Percentiles rank a stretch among this genome's conserved stretches.
phyloP scores from a whole-genome alignment of 192 early-diverging fungal species.

The Diversispora epigaea region DNA sequence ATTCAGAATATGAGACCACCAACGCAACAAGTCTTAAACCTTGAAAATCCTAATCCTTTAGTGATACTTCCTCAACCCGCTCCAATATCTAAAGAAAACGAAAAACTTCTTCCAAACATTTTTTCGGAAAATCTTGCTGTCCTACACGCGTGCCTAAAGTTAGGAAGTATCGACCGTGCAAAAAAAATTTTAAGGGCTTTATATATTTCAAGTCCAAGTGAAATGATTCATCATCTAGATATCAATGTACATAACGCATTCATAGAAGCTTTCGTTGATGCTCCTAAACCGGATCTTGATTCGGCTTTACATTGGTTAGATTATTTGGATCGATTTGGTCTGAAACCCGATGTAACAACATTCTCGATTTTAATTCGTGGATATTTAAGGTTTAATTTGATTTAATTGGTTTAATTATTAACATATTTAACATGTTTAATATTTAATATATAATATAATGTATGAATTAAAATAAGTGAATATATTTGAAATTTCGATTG shows the following conservation, averaged over 20 bases:
- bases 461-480: neutral
- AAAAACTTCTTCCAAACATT: conserved; percentile 32
- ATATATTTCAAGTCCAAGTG: conserved; percentile 61
- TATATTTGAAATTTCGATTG: neutral
- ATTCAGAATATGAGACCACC: neutral
- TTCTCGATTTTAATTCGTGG: conserved; percentile 77
- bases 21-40: neutral
- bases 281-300: conserved; percentile 46
- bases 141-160: conserved; percentile 75
- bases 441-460: neutral
- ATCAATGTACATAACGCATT: conserved; percentile 80
- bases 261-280: conserved; percentile 67
- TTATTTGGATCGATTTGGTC: conserved; percentile 47
- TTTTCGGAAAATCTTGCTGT: conserved; percentile 74
- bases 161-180: conserved; percentile 72
- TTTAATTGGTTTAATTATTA: conserved; percentile 27
- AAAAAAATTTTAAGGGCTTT: conserved; percentile 67
- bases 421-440: neutral
- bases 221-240: conserved; percentile 69
- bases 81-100: conserved; percentile 19
- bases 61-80: conserved; percentile 29
- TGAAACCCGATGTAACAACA: conserved; percentile 67
- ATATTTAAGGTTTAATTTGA: conserved; percentile 53
- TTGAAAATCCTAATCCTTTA: neutral
- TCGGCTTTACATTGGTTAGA: conserved; percentile 74